Evolutionary conservation across 768 basidiomycete species (phyloP).

Genomic region (Coprinellus micaceus): DNA sequence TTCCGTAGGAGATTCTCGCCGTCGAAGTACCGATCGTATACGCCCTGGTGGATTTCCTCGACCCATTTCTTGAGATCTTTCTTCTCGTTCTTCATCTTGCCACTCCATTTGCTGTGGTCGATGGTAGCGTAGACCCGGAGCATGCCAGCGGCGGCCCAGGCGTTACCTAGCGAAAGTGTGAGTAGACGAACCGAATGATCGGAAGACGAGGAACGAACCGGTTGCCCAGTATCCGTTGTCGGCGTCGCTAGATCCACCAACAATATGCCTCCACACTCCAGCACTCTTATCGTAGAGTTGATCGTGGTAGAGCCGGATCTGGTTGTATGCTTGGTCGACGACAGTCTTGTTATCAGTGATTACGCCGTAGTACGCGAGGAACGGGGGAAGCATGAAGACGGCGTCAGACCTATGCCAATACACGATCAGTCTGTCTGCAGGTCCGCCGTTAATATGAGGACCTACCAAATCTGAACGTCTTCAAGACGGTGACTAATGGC

Average conservation of each 20-base stretch:
- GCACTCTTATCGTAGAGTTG: slow-evolving; percentile 52
- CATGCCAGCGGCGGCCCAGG: slow-evolving; percentile 88
- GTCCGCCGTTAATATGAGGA: not conserved
- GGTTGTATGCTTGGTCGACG: slow-evolving; percentile 61
- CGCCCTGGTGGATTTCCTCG: slow-evolving; percentile 66
- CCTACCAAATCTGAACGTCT: slow-evolving; percentile 71
- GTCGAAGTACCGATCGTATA: slow-evolving; percentile 53
- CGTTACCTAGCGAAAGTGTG: slow-evolving; percentile 54
- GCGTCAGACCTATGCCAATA: slow-evolving; percentile 64
- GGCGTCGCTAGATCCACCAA: slow-evolving; percentile 46
- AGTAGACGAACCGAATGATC: not conserved
- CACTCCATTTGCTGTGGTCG: slow-evolving; percentile 53
- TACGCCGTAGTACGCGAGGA: slow-evolving; percentile 81
- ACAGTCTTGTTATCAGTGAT: slow-evolving; percentile 53
- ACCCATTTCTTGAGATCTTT: slow-evolving; percentile 62
- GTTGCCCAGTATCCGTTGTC: slow-evolving; percentile 82
- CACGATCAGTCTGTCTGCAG: too few species aligned
- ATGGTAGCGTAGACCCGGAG: slow-evolving; percentile 78
- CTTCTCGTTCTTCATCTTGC: slow-evolving; percentile 47
- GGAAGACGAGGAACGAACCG: slow-evolving; percentile 35
- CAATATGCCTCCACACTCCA: slow-evolving; percentile 73
- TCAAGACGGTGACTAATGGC: slow-evolving; percentile 75
- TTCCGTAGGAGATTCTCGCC: slow-evolving; percentile 58
- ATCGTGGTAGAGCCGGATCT: slow-evolving; percentile 67
- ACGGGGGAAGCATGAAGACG: slow-evolving; percentile 84